These are phyloP conservation scores for Acorus calamus DNA, from an alignment of 106 monocot species.

Conservation along the genomic window DNA sequence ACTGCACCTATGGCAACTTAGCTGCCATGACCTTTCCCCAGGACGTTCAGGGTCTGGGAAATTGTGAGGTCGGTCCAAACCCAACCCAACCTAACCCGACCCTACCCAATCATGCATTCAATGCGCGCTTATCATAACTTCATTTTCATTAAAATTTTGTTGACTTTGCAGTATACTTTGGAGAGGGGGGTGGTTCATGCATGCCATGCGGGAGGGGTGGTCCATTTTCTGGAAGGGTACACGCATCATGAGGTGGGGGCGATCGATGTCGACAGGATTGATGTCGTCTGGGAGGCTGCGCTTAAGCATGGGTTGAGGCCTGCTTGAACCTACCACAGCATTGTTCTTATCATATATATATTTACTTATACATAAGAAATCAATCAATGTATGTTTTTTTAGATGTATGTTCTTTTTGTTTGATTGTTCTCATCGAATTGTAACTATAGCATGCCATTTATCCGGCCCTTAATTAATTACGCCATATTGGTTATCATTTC, in stretches of 20 bases:
- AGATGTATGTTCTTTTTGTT: too few species aligned
- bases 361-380: too few species aligned
- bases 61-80: neutral
- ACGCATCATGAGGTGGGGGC: slow-evolving; percentile 4
- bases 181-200: neutral
- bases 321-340: too few species aligned
- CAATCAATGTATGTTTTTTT: too few species aligned
- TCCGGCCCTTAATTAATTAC: too few species aligned
- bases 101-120: neutral
- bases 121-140: neutral
- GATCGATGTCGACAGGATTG: slow-evolving; percentile 2
- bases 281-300: slow-evolving; percentile 3
- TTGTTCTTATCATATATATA: too few species aligned
- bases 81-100: neutral
- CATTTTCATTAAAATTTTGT: too few species aligned
- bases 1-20: slow-evolving; percentile 5
- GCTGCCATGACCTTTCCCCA: neutral
- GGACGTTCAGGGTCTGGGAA: neutral
- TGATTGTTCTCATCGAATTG: too few species aligned
- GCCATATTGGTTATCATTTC: too few species aligned
- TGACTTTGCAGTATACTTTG: neutral
- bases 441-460: too few species aligned
- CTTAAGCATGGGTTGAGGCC: neutral
- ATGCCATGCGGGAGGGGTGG: neutral
- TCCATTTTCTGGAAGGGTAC: neutral